These are phyloP conservation scores for Rhodomyrtus psidioides DNA, from an alignment of 441 rosid species.

Conservation along the genomic window DNA sequence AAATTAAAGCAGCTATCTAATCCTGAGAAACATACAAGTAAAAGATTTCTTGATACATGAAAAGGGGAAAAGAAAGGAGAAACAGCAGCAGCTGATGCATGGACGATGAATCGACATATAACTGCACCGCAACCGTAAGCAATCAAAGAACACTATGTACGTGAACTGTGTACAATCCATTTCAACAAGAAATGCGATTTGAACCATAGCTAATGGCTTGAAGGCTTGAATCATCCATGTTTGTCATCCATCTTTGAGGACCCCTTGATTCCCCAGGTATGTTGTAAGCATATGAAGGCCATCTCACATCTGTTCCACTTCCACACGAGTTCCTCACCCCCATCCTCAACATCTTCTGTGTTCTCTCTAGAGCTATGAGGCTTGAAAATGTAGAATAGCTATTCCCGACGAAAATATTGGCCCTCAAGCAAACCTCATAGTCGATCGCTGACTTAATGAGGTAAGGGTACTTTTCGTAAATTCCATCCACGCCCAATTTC, in stretches of 20 bases:
- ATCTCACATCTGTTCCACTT: conserved; percentile 22
- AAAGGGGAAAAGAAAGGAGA: not conserved
- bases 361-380: conserved; percentile 78
- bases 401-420: conserved; percentile 83
- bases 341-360: conserved; percentile 61
- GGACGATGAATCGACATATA: not conserved
- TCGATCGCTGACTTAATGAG: conserved; percentile 89
- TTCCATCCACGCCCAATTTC: conserved; percentile 55
- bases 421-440: conserved; percentile 82
- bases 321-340: conserved; percentile 51
- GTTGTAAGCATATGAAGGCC: conserved; percentile 94
- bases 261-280: conserved; percentile 51
- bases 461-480: conserved; percentile 69
- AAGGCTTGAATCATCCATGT: conserved; percentile 76
- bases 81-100: not conserved
- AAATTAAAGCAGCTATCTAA: not conserved
- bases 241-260: conserved; percentile 76
- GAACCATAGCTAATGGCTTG: conserved; percentile 82
- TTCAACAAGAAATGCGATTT: conserved; percentile 54
- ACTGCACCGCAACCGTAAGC: not conserved
- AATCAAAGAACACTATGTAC: not conserved
- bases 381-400: conserved; percentile 95
- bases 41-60: not conserved
- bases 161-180: not conserved
- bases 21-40: not conserved